These are phyloP conservation scores for Carpinus viminea DNA, from an alignment of 306 rosid species.

Conservation along the genomic window DNA sequence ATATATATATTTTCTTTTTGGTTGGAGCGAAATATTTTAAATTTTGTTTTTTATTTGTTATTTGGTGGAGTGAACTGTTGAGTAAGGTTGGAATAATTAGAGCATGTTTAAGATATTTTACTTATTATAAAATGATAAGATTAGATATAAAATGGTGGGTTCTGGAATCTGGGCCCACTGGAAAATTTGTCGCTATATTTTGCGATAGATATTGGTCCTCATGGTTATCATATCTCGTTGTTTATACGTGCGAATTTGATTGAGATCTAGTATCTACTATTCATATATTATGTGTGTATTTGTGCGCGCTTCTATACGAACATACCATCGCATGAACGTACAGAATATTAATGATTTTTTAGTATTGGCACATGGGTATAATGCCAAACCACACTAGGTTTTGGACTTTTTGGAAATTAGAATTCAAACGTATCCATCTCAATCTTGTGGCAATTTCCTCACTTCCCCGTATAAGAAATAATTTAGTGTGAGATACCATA, in stretches of 20 bases:
- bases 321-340: background rate
- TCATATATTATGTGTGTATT: background rate
- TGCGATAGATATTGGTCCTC: background rate
- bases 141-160: slow-evolving; percentile 20
- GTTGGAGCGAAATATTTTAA: background rate
- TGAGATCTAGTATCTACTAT: background rate
- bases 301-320: background rate
- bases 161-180: slow-evolving; percentile 45
- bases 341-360: background rate
- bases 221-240: slow-evolving; percentile 6
- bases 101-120: slow-evolving; percentile 15
- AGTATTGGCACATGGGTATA: background rate
- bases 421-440: background rate
- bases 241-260: slow-evolving; percentile 1
- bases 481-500: background rate
- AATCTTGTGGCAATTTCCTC: background rate
- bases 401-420: background rate
- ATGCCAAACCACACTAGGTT: background rate
- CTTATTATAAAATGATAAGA: background rate
- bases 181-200: slow-evolving; percentile 17
- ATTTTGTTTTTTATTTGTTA: background rate
- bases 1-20: background rate
- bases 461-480: background rate
- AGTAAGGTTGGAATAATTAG: slow-evolving; percentile 25
- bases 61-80: background rate